Evolutionary conservation across 2,329 filamentous ascomycete genomes (phyloP), one percentile per base, ranked within the genome.

Genomic region (Diaporthe helianthi): DNA sequence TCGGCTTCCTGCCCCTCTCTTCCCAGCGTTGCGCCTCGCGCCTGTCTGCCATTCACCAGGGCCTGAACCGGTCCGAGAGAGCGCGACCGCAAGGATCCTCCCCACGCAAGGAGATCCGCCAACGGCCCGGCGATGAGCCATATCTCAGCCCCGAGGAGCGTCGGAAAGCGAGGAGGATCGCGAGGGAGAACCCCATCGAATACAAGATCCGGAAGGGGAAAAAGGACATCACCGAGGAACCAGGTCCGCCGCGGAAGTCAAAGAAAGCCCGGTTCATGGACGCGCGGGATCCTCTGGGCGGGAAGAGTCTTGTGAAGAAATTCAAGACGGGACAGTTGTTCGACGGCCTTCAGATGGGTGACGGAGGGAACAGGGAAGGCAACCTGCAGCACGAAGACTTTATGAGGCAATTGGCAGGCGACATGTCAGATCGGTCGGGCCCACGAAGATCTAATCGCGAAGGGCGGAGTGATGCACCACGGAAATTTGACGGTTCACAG

Each of bases 11-110:
- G 22, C 67, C 66, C 13, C 60, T 68, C 44, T 51, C 36, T 15
- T 52, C 65, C 49, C 74, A 76, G 41, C 83, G 84, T 70, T 75
- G 81, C 75, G 85, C 86, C 26, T 90, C 89, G 51, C 70, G 70
- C 24, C 84, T 93, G 70, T 91, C 90, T 12, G 91, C 90, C 52
- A 93, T 94, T 75, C 87, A 89, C 73, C 83, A 86, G 54, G 91
- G 91, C 17, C 83, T 93, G 67, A 87, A 89, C 31, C 71, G 75
- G 44, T 81, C 79, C 24, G 72, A 80, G 68, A 78, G 78, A 67
- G 75, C 76, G 44, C 73, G 76, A 61, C 76, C 76, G 22, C 78
- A 79, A 66, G 77, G 78, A 15, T 76, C 76, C 58, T 72, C 73
- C 3, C 54, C 65, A 5, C 74, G 33, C 41, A 68, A 38, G 33